These are phyloP conservation scores for Talaromyces rugulosus DNA, from an alignment of 2,329 filamentous ascomycete species.

Conservation along the genomic window DNA sequence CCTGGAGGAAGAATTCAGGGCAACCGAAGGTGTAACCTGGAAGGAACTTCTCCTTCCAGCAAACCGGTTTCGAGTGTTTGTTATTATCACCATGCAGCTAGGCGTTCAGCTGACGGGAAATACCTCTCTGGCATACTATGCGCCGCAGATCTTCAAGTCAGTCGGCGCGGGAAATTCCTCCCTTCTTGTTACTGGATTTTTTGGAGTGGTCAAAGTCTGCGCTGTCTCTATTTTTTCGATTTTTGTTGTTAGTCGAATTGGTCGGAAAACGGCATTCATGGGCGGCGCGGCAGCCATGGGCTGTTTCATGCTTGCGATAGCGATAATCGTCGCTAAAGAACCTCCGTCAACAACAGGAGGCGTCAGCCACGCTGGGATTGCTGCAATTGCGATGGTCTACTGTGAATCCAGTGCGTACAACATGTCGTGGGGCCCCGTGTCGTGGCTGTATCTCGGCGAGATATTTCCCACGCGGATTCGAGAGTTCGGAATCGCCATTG, in stretches of 20 bases:
- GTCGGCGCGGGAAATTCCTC: conserved; percentile 47
- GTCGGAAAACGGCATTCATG: conserved; percentile 47
- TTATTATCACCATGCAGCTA: conserved; percentile 48
- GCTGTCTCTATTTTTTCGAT: conserved; percentile 46
- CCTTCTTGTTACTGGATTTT: conserved; percentile 45
- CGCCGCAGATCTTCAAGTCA: conserved; percentile 49
- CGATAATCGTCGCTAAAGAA: conserved; percentile 41
- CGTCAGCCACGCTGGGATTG: conserved; percentile 30
- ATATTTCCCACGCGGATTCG: conserved; percentile 20
- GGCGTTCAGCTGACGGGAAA: conserved; percentile 49
- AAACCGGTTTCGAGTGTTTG: conserved; percentile 45
- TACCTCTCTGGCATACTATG: conserved; percentile 45
- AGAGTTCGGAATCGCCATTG: conserved; percentile 19
- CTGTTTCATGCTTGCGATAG: conserved; percentile 49
- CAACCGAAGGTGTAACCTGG: conserved; percentile 46
- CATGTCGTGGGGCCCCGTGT: conserved; percentile 19
- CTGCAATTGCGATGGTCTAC: conserved; percentile 48
- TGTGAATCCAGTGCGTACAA: conserved; percentile 14
- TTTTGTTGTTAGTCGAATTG: conserved; percentile 49
- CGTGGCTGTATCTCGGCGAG: conserved; percentile 21
- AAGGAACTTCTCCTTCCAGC: conserved; percentile 44
- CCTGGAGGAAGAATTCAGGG: conserved; percentile 43
- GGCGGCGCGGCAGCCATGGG: conserved; percentile 48
- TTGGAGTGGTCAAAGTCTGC: conserved; percentile 50
- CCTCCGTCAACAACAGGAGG: conserved; percentile 35